Evolutionary conservation across 1,139 yeast species (phyloP).

Genomic region (Yamadazyma conglobata): DNA sequence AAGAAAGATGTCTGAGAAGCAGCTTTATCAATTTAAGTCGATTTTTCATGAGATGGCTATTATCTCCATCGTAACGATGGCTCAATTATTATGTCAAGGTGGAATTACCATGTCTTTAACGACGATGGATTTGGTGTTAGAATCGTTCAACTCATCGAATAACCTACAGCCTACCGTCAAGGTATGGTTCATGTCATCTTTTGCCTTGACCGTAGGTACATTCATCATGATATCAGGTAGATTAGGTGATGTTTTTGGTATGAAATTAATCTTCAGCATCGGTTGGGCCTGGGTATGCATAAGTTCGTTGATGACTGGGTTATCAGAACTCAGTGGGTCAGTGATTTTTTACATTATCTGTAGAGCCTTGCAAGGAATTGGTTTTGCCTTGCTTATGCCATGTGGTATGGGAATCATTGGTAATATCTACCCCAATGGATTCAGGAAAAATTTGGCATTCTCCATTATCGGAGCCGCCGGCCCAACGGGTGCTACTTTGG

Average conservation of each 20-base stretch:
- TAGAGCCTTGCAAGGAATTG: constrained; percentile 55
- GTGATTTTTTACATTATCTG: constrained; percentile 47
- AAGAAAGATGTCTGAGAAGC: constrained; percentile 1
- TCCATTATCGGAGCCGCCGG: constrained; percentile 53
- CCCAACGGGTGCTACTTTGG: constrained; percentile 52
- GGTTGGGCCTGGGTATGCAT: constrained; percentile 45
- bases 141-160: constrained; percentile 20
- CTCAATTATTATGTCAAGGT: constrained; percentile 39
- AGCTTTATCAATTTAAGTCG: constrained; percentile 15
- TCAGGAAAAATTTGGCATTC: constrained; percentile 49
- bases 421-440: constrained; percentile 41
- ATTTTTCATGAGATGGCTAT: constrained; percentile 27
- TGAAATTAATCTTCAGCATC: constrained; percentile 35
- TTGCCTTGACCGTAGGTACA: constrained; percentile 55
- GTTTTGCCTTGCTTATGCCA: constrained; percentile 42
- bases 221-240: constrained; percentile 60
- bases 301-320: constrained; percentile 48
- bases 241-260: constrained; percentile 54
- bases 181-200: constrained; percentile 58
- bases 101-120: constrained; percentile 38
- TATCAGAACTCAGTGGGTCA: constrained; percentile 40
- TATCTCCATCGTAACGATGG: constrained; percentile 32
- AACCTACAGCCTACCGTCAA: constrained; percentile 18
- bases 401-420: constrained; percentile 29
- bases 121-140: constrained; percentile 35